Conservation (phyloP, 495 filamentous ascomycete species). For the Aspergillus sparsus region DNA sequence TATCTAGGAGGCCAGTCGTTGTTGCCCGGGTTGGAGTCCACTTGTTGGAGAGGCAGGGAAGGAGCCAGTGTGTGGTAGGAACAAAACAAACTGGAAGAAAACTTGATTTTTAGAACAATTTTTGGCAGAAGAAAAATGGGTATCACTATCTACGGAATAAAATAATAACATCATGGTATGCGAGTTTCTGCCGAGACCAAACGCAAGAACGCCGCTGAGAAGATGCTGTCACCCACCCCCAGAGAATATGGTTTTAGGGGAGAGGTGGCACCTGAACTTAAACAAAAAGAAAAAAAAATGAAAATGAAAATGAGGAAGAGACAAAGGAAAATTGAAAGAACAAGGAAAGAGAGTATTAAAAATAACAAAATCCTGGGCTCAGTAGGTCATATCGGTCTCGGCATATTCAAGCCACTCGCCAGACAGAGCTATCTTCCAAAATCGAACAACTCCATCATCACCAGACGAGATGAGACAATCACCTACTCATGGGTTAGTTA, state of each 20-base stretch:
- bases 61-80: background rate
- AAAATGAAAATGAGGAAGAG: no score
- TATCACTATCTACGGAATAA: constrained; percentile 28
- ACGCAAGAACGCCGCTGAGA: background rate
- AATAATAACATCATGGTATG: constrained; percentile 8
- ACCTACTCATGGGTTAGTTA: constrained; percentile 31
- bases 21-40: no score
- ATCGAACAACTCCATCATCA: constrained; percentile 50
- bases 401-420: constrained; percentile 56
- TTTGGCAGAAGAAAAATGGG: constrained; percentile 18
- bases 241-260: no score
- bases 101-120: background rate
- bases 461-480: constrained; percentile 53
- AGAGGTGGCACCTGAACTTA: background rate
- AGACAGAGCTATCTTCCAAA: constrained; percentile 53
- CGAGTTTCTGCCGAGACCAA: background rate
- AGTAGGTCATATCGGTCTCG: constrained; percentile 46
- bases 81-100: background rate
- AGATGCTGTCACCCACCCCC: background rate
- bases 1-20: no score
- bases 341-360: background rate
- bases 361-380: constrained; percentile 20
- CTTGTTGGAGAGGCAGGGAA: no score
- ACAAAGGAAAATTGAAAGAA: no score
- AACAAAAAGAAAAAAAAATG: no score